These are phyloP conservation scores for Poteriospumella lacustris DNA, from an alignment of 108 stramenopile genomes.

Conservation along the genomic window DNA sequence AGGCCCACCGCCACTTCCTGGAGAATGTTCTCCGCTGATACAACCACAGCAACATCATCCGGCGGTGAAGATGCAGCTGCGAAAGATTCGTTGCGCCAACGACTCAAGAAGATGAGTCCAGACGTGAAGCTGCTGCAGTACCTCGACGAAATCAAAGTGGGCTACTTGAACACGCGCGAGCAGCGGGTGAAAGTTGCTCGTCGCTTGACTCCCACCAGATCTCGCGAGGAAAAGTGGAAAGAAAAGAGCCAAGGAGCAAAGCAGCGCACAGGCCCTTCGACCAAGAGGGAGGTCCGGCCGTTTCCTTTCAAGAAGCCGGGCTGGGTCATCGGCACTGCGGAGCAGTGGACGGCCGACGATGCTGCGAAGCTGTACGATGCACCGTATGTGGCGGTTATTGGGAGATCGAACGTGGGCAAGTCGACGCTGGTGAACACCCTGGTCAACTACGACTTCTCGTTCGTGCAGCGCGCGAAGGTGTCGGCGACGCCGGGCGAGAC, in stretches of 20 bases:
- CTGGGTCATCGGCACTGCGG: background rate
- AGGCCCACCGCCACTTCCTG: no score
- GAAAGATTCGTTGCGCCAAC: no score
- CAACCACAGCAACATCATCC: no score
- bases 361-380: background rate
- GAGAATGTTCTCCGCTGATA: no score
- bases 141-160: no score
- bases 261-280: background rate
- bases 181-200: no score
- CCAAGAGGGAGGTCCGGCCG: background rate
- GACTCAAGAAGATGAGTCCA: no score
- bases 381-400: conserved; percentile 22
- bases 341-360: background rate
- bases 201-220: no score
- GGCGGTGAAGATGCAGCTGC: no score
- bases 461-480: background rate
- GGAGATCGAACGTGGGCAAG: conserved; percentile 26
- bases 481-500: conserved; percentile 1
- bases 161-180: no score
- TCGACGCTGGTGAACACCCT: conserved; percentile 13
- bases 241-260: background rate
- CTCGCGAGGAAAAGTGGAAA: no score
- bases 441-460: background rate
- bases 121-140: no score
- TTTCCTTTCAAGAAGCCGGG: background rate